phyloP scores from a whole-genome alignment of 2,329 filamentous ascomycete species.

The Orbilia blumenaviensis region DNA sequence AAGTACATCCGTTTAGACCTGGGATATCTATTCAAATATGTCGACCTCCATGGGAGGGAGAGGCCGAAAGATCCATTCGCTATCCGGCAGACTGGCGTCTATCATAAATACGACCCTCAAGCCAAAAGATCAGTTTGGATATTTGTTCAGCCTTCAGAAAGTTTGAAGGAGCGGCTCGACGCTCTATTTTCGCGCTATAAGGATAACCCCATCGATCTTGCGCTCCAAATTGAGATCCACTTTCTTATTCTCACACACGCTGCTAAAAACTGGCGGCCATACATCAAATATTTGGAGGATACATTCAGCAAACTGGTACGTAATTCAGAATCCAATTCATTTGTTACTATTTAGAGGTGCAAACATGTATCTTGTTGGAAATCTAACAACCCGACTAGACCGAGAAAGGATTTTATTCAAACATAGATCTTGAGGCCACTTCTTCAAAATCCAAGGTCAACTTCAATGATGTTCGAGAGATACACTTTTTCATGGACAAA shows the following conservation, averaged over 20 bases:
- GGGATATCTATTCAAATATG: constrained; percentile 46
- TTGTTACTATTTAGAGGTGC: background rate
- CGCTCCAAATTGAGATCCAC: constrained; percentile 45
- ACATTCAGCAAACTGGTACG: constrained; percentile 19
- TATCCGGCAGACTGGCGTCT: constrained; percentile 43
- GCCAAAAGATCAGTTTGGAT: constrained; percentile 41
- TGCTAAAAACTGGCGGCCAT: constrained; percentile 42
- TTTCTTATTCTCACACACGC: constrained; percentile 23
- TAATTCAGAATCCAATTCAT: too few relatives aligned
- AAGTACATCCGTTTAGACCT: constrained; percentile 10
- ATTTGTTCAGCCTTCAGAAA: constrained; percentile 37
- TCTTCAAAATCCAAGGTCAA: background rate
- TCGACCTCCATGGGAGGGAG: constrained; percentile 24
- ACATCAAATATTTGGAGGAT: constrained; percentile 36
- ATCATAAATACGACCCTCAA: constrained; percentile 48
- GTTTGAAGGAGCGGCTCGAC: constrained; percentile 34
- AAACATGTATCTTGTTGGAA: background rate
- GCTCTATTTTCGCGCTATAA: constrained; percentile 31
- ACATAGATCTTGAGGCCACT: background rate
- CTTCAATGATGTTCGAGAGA: constrained; percentile 1
- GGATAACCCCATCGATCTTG: constrained; percentile 35
- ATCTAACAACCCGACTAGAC: background rate
- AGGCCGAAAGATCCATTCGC: constrained; percentile 17
- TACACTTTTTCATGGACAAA: constrained; percentile 33
- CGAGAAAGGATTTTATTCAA: constrained; percentile 7